Evolutionary conservation across 2,329 filamentous ascomycete species (phyloP).

Genomic region (Colletotrichum tabaci): DNA sequence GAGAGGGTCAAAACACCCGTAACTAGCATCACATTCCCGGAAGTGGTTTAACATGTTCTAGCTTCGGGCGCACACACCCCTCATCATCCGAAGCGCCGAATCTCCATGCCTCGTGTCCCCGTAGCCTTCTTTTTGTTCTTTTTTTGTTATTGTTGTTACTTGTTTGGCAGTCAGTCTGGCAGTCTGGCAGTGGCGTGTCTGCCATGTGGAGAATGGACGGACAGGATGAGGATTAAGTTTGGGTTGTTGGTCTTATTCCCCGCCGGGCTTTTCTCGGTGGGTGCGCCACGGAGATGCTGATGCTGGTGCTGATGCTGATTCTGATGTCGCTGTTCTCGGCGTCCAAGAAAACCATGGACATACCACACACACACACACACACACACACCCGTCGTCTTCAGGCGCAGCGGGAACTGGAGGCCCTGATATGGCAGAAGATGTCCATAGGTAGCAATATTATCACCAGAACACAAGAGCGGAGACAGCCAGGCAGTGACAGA

Average conservation of each 20-base stretch:
- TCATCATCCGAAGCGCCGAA: neutral
- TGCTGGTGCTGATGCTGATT: no score
- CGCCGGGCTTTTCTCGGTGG: neutral
- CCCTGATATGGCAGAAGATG: neutral
- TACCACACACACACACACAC: no score
- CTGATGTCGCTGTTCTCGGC: no score
- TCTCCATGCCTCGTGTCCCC: no score
- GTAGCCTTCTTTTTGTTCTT: no score
- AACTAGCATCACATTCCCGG: neutral
- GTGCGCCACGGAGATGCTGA: no score
- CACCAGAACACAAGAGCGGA: no score
- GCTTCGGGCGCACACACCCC: neutral
- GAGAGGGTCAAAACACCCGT: neutral
- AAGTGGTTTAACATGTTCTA: neutral
- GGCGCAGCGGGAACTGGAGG: neutral
- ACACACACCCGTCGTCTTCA: neutral
- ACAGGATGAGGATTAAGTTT: neutral
- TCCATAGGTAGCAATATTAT: no score
- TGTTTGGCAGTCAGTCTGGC: neutral
- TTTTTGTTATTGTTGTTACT: no score
- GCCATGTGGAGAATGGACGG: neutral
- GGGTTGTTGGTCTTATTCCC: neutral
- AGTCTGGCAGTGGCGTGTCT: constrained; percentile 21
- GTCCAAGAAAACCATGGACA: no score
- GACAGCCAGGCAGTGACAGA: neutral